Evolutionary conservation across 1,284 basidiomycete genomes (phyloP).

Genomic region (Cystodermella granulosa): DNA sequence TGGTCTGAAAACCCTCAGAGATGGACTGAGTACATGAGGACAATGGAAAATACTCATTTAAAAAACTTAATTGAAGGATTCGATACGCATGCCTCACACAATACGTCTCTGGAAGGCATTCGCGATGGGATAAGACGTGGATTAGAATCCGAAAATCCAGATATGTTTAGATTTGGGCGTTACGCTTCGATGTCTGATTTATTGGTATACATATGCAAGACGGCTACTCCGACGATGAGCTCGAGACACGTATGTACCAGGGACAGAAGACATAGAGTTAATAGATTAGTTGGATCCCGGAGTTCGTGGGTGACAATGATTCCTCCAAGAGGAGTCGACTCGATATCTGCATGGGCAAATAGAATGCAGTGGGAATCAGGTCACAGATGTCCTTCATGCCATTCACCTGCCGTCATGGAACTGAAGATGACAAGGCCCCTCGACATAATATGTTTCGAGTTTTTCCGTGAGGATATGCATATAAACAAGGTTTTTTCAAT

Average conservation of each 20-base stretch:
- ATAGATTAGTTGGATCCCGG: no score
- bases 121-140: background rate
- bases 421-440: background rate
- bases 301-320: no score
- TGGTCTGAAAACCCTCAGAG: background rate
- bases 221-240: background rate
- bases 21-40: background rate
- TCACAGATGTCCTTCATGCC: background rate
- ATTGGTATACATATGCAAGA: background rate
- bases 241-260: background rate
- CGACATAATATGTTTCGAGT: background rate
- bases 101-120: background rate
- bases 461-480: background rate
- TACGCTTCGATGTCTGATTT: background rate
- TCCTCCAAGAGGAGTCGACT: background rate
- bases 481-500: background rate
- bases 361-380: background rate
- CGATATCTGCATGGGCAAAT: no score
- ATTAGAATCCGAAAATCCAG: background rate
- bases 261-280: background rate
- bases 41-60: background rate
- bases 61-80: background rate
- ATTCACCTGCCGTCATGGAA: background rate
- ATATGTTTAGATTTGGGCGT: background rate
- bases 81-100: background rate